Evolutionary conservation across 345 rosid species (phyloP), one percentile per base, ranked within the genome.

Genomic region (Boechera retrofracta): DNA sequence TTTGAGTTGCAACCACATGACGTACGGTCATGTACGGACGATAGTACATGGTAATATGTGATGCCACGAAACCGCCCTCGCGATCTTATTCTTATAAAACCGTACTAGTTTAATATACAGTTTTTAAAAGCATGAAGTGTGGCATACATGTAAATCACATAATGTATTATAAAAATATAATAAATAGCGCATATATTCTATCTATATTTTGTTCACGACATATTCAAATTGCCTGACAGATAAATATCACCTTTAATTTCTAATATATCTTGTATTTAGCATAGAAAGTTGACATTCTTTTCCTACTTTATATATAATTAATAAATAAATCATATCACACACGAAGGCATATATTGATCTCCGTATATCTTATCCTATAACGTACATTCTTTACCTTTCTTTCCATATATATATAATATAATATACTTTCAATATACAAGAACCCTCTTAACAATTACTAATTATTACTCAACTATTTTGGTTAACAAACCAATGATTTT

Each of bases 1-100:
- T 18, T n/a, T 38, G 53, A 38, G 54, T 51, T 67, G 67, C 58
- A 67, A 28, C n/a, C 33, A 38, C 33, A 18, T n/a, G 58, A 58
- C 41, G 59, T 47, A 49, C 73, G 73, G 60, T 38, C 60, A 28
- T 7, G 59, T 47, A 59, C 73, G 73, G 60, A 49, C 52, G 29
- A 26, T 36, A 10, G 9, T 54, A 21, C 47, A 54, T 42, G 31
- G 72, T 56, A 11, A 48, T n/a, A 36, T 75, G 74, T 49, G 67
- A 67, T 26, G 74, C 63, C 18, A 38, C 68, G 69, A 2, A 67
- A 39, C 67, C 79, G 69, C 39, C 69, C 74, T 75, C 74, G 68
- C 47, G 15, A 45, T 26, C 48, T 38, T 66, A 33, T 24, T 13
- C 11, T 21, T 51, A 51, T 21, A 7, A 21, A 21, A 21, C 21